phyloP scores from a whole-genome alignment of 768 basidiomycete species.

The Boletus coccyginus region DNA sequence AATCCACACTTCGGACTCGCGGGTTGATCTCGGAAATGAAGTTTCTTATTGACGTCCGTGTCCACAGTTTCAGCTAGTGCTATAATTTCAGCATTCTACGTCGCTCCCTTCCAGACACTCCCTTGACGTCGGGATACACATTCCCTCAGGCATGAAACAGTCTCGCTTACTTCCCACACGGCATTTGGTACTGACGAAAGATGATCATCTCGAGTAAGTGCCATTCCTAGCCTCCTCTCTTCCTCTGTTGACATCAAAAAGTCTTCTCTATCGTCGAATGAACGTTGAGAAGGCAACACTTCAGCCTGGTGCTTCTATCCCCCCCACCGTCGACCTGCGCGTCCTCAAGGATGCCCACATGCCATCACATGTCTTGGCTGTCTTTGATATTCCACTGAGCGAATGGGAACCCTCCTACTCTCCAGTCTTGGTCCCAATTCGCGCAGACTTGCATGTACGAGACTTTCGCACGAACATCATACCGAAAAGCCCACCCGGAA shows the following conservation, averaged over 20 bases:
- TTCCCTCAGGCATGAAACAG: conserved; percentile 17
- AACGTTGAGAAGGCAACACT: conserved; percentile 32
- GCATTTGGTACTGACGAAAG: conserved; percentile 14
- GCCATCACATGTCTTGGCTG: conserved; percentile 59
- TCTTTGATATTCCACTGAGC: conserved; percentile 33
- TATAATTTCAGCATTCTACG: conserved; percentile 6
- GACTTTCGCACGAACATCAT: conserved; percentile 37
- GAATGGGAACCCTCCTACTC: conserved; percentile 29
- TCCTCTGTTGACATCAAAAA: conserved; percentile 15
- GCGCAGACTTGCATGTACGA: conserved; percentile 44
- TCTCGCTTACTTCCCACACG: conserved; percentile 27
- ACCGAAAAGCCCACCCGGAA: conserved; percentile 32
- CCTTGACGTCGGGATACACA: conserved; percentile 12
- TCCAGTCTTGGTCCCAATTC: conserved; percentile 54
- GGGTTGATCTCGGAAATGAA: conserved; percentile 17
- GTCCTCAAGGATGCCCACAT: conserved; percentile 43
- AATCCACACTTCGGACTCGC: neutral
- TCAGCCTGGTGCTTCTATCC: conserved; percentile 30
- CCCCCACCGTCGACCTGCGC: conserved; percentile 46
- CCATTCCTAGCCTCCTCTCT: neutral
- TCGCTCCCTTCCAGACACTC: conserved; percentile 10
- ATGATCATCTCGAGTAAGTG: conserved; percentile 31
- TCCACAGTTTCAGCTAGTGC: conserved; percentile 12
- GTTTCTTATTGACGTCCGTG: conserved; percentile 17
- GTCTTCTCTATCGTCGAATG: conserved; percentile 32